phyloP scores from a whole-genome alignment of 176 grass and related monocot species.

The Oryza brachyantha region DNA sequence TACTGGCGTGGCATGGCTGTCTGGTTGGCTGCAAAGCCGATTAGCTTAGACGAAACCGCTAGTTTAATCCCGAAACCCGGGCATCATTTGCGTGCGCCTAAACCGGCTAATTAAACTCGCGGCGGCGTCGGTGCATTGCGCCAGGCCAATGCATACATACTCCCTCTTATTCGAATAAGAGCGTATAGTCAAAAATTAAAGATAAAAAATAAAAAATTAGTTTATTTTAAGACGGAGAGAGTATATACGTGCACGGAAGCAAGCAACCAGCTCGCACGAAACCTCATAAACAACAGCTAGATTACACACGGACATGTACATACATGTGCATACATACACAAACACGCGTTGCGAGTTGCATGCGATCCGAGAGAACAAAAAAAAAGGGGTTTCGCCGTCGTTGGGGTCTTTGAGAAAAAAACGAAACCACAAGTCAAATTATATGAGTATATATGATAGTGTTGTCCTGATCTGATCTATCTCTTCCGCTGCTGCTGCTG shows the following conservation, averaged over 20 bases:
- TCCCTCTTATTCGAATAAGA: too few species aligned
- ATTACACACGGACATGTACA: neutral
- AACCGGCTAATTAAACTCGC: slow-evolving; percentile 26
- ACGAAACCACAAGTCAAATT: slow-evolving; percentile 17
- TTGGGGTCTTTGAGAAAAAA: slow-evolving; percentile 16
- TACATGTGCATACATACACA: neutral
- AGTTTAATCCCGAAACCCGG: neutral
- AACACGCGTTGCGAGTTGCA: slow-evolving; percentile 11
- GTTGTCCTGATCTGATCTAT: too few species aligned
- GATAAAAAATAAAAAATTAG: too few species aligned
- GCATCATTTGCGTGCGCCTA: slow-evolving; percentile 35
- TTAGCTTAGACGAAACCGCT: slow-evolving; percentile 23
- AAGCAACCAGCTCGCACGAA: slow-evolving; percentile 12
- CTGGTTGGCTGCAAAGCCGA: neutral
- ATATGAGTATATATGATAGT: neutral
- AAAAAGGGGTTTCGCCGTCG: neutral
- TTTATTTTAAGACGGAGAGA: too few species aligned
- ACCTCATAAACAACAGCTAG: slow-evolving; percentile 21
- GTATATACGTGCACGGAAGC: too few species aligned
- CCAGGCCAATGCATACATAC: too few species aligned
- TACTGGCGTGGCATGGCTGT: neutral
- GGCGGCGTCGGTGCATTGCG: slow-evolving; percentile 35
- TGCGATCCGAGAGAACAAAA: slow-evolving; percentile 7
- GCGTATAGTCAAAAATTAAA: too few species aligned
- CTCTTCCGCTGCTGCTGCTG: neutral